A percentile compares a stretch with the other conserved stretches of the same genome.
Conservation (phyloP, 768 basidiomycete species). For the Rhodotorula paludigena region DNA sequence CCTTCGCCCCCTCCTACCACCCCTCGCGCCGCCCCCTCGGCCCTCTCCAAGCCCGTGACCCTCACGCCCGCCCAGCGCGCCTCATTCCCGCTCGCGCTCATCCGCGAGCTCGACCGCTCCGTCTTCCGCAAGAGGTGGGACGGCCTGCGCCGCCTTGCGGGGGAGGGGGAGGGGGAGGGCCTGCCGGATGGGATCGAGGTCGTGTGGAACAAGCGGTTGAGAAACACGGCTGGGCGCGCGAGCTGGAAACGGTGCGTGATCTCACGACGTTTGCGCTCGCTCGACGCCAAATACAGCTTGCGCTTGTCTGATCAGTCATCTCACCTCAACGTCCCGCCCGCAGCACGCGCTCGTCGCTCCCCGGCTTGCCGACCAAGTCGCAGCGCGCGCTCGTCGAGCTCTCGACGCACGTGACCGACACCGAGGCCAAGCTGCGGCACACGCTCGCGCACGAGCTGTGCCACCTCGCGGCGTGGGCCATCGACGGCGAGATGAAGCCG, state of each 20-base stretch:
- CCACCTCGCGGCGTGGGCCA: slow-evolving; percentile 50
- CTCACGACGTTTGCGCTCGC: too few species aligned
- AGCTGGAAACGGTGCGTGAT: slow-evolving; percentile 41
- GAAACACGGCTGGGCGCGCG: slow-evolving; percentile 50
- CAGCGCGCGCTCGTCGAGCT: slow-evolving; percentile 44
- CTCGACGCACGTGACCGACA: slow-evolving; percentile 50
- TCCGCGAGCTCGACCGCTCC: slow-evolving; percentile 28
- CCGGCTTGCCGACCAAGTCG: slow-evolving; percentile 3
- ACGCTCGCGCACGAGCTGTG: slow-evolving; percentile 53
- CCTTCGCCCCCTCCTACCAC: not conserved
- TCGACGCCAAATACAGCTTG: not conserved
- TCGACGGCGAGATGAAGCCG: slow-evolving; percentile 48
- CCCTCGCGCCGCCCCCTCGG: not conserved
- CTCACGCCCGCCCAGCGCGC: slow-evolving; percentile 21
- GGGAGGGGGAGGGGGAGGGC: slow-evolving; percentile 1
- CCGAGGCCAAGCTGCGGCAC: slow-evolving; percentile 47
- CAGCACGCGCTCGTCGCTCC: not conserved
- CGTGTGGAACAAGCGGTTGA: slow-evolving; percentile 48
- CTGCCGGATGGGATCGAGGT: slow-evolving; percentile 43
- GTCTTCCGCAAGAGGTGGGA: slow-evolving; percentile 32
- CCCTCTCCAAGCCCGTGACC: not conserved
- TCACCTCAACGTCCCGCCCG: too few species aligned
- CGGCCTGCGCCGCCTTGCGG: not conserved
- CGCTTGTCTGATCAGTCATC: not conserved
- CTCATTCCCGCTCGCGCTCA: slow-evolving; percentile 14